Evolutionary conservation across 495 filamentous ascomycete species (phyloP).

Genomic region (Neurospora sp.): DNA sequence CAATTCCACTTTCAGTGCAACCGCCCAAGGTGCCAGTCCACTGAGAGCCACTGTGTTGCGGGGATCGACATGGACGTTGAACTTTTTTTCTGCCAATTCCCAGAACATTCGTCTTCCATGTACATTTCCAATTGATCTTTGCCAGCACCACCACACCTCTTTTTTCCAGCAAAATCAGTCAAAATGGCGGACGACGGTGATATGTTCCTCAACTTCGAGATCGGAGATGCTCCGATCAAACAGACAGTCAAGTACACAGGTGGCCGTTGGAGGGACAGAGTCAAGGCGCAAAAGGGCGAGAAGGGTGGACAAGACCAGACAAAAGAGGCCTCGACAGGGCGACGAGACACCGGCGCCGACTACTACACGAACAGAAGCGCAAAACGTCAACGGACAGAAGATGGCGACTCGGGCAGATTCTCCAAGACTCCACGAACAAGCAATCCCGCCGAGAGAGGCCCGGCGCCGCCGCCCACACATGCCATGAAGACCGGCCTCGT

Average conservation of each 20-base stretch:
- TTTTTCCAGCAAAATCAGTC: background rate
- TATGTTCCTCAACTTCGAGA: constrained; percentile 84
- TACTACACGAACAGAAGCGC: constrained; percentile 19
- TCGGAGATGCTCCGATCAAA: constrained; percentile 51
- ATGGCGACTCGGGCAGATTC: constrained; percentile 10
- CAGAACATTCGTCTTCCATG: background rate
- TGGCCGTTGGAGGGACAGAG: constrained; percentile 81
- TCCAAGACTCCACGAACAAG: constrained; percentile 10
- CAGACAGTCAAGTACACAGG: constrained; percentile 67
- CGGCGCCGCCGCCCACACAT: constrained; percentile 13
- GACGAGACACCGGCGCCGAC: constrained; percentile 11
- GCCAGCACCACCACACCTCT: background rate
- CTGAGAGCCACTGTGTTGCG: background rate
- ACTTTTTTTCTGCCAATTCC: constrained; percentile 20
- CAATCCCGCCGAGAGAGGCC: constrained; percentile 7
- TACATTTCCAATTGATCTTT: background rate
- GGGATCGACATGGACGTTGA: constrained; percentile 1
- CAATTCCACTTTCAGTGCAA: background rate
- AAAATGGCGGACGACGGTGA: constrained; percentile 81
- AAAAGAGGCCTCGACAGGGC: background rate
- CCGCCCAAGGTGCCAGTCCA: background rate
- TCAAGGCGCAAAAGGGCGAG: constrained; percentile 64
- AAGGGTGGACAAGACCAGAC: constrained; percentile 23
- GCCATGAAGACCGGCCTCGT: constrained; percentile 38
- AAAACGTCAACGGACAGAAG: constrained; percentile 33